A percentile compares a stretch with the other conserved stretches of the same genome.
Evolutionary conservation across 2,329 filamentous ascomycete species (phyloP).

Genomic region (Xylariaceae sp.): DNA sequence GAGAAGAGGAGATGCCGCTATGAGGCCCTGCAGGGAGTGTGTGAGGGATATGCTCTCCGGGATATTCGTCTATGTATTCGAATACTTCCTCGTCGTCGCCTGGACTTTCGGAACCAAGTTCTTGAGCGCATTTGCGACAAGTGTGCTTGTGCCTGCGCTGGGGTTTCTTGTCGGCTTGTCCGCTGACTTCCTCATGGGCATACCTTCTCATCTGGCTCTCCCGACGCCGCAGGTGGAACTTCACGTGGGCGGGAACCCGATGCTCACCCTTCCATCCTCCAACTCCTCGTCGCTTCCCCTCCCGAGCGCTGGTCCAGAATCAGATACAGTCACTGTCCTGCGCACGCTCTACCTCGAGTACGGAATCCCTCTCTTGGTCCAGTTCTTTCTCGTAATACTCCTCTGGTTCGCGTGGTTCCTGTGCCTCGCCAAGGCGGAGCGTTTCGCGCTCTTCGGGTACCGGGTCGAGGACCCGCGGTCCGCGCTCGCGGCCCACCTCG

Average conservation of each 20-base stretch:
- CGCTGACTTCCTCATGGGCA: constrained; percentile 2
- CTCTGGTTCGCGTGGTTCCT: constrained; percentile 19
- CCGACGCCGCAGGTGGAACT: too few species aligned
- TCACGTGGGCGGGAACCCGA: not conserved
- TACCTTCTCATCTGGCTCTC: constrained; percentile 10
- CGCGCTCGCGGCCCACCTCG: constrained; percentile 14
- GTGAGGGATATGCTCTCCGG: not conserved
- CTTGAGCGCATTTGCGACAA: not conserved
- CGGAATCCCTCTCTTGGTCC: constrained; percentile 14
- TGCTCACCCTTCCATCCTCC: not conserved
- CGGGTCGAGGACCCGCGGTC: constrained; percentile 12
- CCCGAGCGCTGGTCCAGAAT: not conserved
- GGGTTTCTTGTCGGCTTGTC: too few species aligned
- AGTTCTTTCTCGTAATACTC: constrained; percentile 15
- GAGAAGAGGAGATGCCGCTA: too few species aligned
- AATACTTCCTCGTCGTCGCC: not conserved
- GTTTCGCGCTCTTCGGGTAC: constrained; percentile 9
- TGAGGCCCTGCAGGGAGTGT: too few species aligned
- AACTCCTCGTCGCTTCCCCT: not conserved
- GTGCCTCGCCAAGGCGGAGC: constrained; percentile 19
- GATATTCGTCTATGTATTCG: not conserved
- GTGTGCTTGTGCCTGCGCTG: too few species aligned
- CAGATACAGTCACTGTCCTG: not conserved
- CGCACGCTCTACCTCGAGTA: constrained; percentile 15
- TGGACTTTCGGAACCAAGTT: not conserved